Evolutionary conservation across 1,139 yeast genomes (phyloP).

Genomic region (Debaryomyces coudertii): DNA sequence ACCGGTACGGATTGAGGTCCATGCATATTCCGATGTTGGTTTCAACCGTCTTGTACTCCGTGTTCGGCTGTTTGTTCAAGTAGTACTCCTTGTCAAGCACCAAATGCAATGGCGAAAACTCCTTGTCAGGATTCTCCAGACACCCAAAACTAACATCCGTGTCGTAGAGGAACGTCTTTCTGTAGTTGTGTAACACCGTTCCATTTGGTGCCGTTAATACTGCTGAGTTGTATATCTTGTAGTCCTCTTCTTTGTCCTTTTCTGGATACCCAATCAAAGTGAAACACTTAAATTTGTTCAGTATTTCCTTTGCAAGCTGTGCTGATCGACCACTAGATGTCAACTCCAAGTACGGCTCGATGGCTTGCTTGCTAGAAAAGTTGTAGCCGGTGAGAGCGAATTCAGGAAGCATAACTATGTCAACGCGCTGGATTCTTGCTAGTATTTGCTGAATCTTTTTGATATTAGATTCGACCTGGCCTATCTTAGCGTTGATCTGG

Average conservation of each 20-base stretch:
- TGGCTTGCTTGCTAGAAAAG: slow-evolving; percentile 53
- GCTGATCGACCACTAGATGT: slow-evolving; percentile 37
- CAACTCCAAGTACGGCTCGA: slow-evolving; percentile 61
- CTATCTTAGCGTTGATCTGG: slow-evolving; percentile 70
- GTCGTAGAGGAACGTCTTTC: slow-evolving; percentile 77
- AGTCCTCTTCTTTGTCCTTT: slow-evolving; percentile 19
- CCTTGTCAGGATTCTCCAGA: slow-evolving; percentile 59
- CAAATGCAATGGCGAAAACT: slow-evolving; percentile 49
- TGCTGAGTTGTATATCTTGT: slow-evolving; percentile 70
- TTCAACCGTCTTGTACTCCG: slow-evolving; percentile 22
- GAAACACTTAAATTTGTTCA: slow-evolving; percentile 58
- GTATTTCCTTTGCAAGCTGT: slow-evolving; percentile 59
- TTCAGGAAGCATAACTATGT: slow-evolving; percentile 78
- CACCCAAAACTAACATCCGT: slow-evolving; percentile 87
- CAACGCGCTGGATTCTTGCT: slow-evolving; percentile 39
- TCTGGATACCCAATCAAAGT: slow-evolving; percentile 89
- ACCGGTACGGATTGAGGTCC: slow-evolving; percentile 90
- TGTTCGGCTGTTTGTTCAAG: slow-evolving; percentile 11
- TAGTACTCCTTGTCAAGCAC: slow-evolving; percentile 35
- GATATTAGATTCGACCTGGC: slow-evolving; percentile 58
- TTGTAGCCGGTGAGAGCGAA: slow-evolving; percentile 86
- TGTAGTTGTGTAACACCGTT: slow-evolving; percentile 61
- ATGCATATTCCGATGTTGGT: slow-evolving; percentile 86
- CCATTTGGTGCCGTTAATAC: slow-evolving; percentile 66
- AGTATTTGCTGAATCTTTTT: slow-evolving; percentile 49